A percentile compares a stretch with the other conserved stretches of the same genome.
phyloP scores from a whole-genome alignment of 177 flowering plant species.

The Tripterygium wilfordii region DNA sequence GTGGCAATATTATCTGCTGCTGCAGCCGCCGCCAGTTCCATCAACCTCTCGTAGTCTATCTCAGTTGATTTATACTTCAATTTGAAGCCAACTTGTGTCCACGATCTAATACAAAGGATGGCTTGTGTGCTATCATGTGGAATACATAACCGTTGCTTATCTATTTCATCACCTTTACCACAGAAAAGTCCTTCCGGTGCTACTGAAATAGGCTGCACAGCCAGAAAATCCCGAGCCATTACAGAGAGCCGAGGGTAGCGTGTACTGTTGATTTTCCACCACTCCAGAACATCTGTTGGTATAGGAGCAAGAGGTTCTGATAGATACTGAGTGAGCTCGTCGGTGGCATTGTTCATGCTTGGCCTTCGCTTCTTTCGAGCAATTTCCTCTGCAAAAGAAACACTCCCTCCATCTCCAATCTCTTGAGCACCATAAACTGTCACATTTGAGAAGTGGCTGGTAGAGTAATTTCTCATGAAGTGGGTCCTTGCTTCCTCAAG shows the following conservation, averaged over 20 bases:
- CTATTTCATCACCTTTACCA: constrained; percentile 67
- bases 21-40: constrained; percentile 54
- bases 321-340: constrained; percentile 83
- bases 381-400: constrained; percentile 94
- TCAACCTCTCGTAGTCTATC: constrained; percentile 68
- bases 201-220: constrained; percentile 73
- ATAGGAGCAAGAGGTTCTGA: constrained; percentile 83
- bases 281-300: constrained; percentile 80
- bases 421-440: constrained; percentile 44
- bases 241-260: constrained; percentile 83
- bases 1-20: constrained; percentile 23
- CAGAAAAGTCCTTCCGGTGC: constrained; percentile 74
- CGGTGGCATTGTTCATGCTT: constrained; percentile 57
- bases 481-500: constrained; percentile 76
- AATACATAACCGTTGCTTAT: constrained; percentile 51
- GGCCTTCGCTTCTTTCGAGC: constrained; percentile 82
- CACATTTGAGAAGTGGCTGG: constrained; percentile 56
- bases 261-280: constrained; percentile 87
- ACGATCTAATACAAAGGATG: constrained; percentile 72
- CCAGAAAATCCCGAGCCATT: constrained; percentile 94
- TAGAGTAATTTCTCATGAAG: constrained; percentile 65
- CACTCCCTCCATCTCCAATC: constrained; percentile 51
- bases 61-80: constrained; percentile 61
- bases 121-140: constrained; percentile 50
- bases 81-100: constrained; percentile 67